Conservation (phyloP, 73 alveolate species). For the Urostyla sp. region DNA sequence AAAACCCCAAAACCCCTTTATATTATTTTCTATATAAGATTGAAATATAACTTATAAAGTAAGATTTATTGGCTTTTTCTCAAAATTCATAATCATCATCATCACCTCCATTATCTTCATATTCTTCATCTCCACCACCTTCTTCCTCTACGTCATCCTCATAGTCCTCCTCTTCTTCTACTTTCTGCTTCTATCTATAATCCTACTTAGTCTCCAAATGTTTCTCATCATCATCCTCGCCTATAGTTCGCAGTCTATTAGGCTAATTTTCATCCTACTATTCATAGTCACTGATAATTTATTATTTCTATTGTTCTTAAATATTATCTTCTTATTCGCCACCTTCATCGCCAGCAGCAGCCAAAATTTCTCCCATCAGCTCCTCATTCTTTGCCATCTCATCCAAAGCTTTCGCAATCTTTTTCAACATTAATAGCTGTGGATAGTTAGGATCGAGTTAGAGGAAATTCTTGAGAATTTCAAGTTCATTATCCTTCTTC, state of each 20-base stretch:
- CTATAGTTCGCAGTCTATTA: constrained; percentile 25
- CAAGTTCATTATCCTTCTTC: constrained; percentile 23
- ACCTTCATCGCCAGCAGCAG: constrained; percentile 36
- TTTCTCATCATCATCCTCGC: constrained; percentile 42
- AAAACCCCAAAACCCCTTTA: no score
- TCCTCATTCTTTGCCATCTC: constrained; percentile 65
- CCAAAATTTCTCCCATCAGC: constrained; percentile 34
- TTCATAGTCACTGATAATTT: constrained; percentile 32
- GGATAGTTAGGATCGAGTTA: constrained; percentile 68
- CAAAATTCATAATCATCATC: constrained; percentile 49
- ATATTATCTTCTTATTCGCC: constrained; percentile 12
- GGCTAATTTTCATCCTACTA: neutral
- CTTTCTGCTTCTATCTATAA: neutral
- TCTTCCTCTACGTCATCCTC: constrained; percentile 1
- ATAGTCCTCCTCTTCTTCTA: constrained; percentile 12
- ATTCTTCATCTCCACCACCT: neutral
- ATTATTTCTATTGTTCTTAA: neutral
- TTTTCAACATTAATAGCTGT: constrained; percentile 59
- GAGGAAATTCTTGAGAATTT: constrained; percentile 39
- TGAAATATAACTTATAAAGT: neutral
- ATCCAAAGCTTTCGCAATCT: constrained; percentile 63
- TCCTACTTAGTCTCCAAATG: neutral
- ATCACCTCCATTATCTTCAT: neutral
- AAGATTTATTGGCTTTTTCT: neutral
- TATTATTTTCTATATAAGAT: no score